Evolutionary conservation across 805 yeast species (phyloP).

Genomic region (Yamadazyma scolyti): DNA sequence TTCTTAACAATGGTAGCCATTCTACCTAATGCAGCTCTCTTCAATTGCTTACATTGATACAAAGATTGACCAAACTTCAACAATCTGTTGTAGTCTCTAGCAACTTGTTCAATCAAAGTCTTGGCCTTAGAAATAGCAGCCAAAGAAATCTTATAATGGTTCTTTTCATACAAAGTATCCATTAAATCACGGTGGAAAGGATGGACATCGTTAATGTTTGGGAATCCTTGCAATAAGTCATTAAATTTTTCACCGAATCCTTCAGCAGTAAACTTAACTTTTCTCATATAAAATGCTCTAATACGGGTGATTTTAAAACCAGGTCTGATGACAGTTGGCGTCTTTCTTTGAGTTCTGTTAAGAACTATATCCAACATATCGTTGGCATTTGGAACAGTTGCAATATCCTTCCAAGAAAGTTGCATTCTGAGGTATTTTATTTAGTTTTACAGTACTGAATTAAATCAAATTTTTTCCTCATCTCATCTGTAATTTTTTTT

Average conservation of each 20-base stretch:
- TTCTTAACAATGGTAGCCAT: constrained; percentile 98
- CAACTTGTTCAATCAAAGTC: constrained; percentile 89
- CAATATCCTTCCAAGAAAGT: constrained; percentile 97
- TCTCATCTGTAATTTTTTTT: constrained; percentile 10
- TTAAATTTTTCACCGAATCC: constrained; percentile 92
- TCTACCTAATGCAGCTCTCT: constrained; percentile 98
- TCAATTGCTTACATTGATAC: constrained; percentile 97
- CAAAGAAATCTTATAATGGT: constrained; percentile 94
- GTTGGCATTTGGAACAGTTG: constrained; percentile 87
- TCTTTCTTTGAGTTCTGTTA: constrained; percentile 96
- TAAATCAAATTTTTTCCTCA: constrained; percentile 8
- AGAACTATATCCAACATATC: constrained; percentile 95
- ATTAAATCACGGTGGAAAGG: constrained; percentile 97
- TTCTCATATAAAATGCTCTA: constrained; percentile 96
- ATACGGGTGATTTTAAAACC: constrained; percentile 96
- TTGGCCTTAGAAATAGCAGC: constrained; percentile 95
- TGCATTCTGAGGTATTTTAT: constrained; percentile 59
- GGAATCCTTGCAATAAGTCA: constrained; percentile 84
- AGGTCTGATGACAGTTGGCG: constrained; percentile 97
- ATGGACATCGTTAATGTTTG: constrained; percentile 94
- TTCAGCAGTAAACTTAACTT: constrained; percentile 93
- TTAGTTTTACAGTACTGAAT: constrained; percentile 2
- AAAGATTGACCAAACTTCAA: constrained; percentile 96
- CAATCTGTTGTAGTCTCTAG: constrained; percentile 91
- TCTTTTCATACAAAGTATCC: constrained; percentile 97